Evolutionary conservation across 805 yeast genomes (phyloP), one percentile per base, ranked within the genome.

Genomic region (Priceomyces fermenticarens): DNA sequence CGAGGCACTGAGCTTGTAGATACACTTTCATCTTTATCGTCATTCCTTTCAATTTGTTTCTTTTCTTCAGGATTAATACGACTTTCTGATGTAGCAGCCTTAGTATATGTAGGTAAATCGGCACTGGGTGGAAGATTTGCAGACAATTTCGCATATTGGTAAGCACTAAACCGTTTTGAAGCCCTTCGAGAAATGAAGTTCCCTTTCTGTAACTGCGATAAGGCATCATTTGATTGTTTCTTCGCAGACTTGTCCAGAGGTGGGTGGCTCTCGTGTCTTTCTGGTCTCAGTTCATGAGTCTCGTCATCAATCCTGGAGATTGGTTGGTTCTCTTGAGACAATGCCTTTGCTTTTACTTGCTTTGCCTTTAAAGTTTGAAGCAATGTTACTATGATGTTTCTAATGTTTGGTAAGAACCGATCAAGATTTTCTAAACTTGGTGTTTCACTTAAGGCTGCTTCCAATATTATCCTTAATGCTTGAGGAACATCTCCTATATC

Each of bases 401-500:
- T 77, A 17, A 93, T 88, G 42, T 78, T 77, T 0, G 98, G 98
- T 33, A 89, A 69, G 57, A 83, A 91, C 46, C 74, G 62, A 48
- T 90, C 96, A 41, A 90, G 68, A 32, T 85, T 84, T 40, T 80
- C 86, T 52, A 86, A 95, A 3, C 93, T 82, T 0, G 96, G 95
- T 9, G 82, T 78, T 51, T 86, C 88, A 41, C 95, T 80, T 4
- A 93, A 67, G 0, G 98, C 95, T 36, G 82, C 82, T 55, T 93
- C 99, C 33, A 93, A 63, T 2, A 93, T 87, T 4, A 74, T 72
- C 39, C 99, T 72, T 28, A 93, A 67, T 10, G 83, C 79, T 43
- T 77, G 82, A 0, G 99, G 98, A 1, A 93, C 96, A 55, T 91
- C 96, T 1, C 96, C 93, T 20, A 93, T 67, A 57, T 88, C 96